phyloP scores from a whole-genome alignment of 163 green algal genomes.

The Chlorella variabilis region DNA sequence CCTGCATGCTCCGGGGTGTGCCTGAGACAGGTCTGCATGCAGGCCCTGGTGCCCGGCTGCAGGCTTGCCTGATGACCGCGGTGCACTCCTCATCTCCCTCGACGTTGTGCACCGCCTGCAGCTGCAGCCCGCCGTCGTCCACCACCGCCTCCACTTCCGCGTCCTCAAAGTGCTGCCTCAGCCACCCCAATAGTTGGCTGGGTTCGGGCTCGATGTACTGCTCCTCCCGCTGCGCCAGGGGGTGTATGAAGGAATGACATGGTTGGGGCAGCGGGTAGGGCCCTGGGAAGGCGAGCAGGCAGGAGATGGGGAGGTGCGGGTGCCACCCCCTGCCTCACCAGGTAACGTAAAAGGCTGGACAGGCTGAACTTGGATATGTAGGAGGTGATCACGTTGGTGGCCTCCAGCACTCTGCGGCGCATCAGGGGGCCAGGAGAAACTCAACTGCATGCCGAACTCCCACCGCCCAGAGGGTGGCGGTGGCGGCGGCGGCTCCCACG shows the following conservation, averaged over 20 bases:
- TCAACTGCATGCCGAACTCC: no score
- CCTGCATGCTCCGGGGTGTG: no score
- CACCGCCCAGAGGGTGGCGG: not conserved
- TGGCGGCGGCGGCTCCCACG: no score
- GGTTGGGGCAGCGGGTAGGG: not conserved
- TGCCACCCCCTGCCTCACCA: no score
- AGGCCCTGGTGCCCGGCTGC: no score
- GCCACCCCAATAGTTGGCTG: not conserved
- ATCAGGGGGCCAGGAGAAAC: no score
- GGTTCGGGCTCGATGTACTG: not conserved
- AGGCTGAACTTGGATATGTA: slow-evolving; percentile 13
- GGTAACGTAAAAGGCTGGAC: not conserved
- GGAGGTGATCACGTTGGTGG: not conserved
- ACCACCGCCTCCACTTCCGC: not conserved
- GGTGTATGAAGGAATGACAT: no score
- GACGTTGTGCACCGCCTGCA: not conserved
- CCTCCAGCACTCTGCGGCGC: slow-evolving; percentile 6
- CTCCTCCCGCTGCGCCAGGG: slow-evolving; percentile 15
- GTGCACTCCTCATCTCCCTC: not conserved
- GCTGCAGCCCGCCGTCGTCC: not conserved
- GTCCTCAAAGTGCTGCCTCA: not conserved
- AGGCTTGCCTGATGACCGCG: not conserved
- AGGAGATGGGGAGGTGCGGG: not conserved
- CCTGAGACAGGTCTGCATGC: no score
- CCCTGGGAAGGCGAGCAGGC: not conserved